Conservation (phyloP, 2,329 filamentous ascomycete genomes). For the Alternaria postmessia region DNA sequence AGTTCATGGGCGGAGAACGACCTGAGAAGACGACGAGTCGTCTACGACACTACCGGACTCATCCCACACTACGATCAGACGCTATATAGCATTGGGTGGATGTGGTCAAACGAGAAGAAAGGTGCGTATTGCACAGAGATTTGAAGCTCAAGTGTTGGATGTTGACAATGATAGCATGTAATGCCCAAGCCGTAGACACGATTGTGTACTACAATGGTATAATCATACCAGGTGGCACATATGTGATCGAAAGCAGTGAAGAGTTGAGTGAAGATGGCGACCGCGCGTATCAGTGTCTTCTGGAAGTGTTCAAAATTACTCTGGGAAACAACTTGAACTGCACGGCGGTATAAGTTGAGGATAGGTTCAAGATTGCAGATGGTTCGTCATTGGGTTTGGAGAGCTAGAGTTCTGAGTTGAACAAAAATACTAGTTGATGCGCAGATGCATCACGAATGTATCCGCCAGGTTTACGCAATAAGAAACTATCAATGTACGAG, state of each 20-base stretch:
- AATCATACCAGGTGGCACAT: constrained; percentile 4
- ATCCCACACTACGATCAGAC: constrained; percentile 1
- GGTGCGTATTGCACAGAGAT: not conserved
- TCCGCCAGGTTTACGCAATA: not conserved
- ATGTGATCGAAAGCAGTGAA: constrained; percentile 12
- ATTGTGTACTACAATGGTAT: constrained; percentile 7
- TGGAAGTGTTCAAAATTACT: constrained; percentile 1
- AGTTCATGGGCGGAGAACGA: not conserved
- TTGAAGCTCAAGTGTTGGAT: not conserved
- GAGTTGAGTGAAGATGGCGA: not conserved
- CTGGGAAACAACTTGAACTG: constrained; percentile 7
- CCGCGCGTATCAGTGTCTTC: constrained; percentile 4
- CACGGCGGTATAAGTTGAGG: not conserved
- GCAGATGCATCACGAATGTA: not conserved
- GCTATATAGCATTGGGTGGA: constrained; percentile 8
- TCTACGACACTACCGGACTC: constrained; percentile 6
- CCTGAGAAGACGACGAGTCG: constrained; percentile 2
- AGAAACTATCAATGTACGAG: not conserved
- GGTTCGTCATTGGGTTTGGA: not conserved
- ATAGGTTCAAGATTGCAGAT: not conserved
- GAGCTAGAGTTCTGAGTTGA: not conserved
- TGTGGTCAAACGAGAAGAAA: constrained; percentile 1
- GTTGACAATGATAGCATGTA: not conserved
- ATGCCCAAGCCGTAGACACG: not conserved
- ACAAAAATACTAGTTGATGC: not conserved